Evolutionary conservation across 306 rosid species (phyloP), one percentile per base, ranked within the genome.

Genomic region (Chamaecrista fasciculata): DNA sequence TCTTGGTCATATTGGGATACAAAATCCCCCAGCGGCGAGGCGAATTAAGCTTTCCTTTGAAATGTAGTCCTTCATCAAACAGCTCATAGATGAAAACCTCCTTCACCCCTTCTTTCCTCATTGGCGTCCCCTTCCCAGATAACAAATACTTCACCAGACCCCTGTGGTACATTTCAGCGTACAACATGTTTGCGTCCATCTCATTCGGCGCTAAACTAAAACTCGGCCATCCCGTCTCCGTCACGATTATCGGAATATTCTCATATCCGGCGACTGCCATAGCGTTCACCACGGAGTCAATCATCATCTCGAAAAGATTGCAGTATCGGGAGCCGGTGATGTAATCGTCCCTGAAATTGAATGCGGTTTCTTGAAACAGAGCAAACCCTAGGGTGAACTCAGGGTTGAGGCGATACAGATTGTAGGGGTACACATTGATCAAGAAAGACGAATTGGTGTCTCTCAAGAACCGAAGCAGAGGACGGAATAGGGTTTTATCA

Each of bases 221-320:
- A 70, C 91, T 88, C 5, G 96, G 98, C 98, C 98, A 93, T 20
- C 97, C 97, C 0, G 98, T 90, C 78, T 90, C 98, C 0, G 96
- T 80, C 5, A 93, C 98, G 0, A 90, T 25, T 1, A 93, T 8
- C 2, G 91, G 96, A 2, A 93, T 71, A 2, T 70, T 79, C 80
- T 81, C 86, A 69, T 82, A 69, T 0, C 97, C 98, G 0, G 85
- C 82, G 51, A 81, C 78, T 0, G 89, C 87, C 87, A 90, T 86
- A 2, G 98, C 90, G n/a, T 77, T 60, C 2, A 83, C 72, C 29
- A 86, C 90, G 0, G 94, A 88, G 19, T 90, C 97, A 0, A 88
- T 81, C 98, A 93, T 93, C 57, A 87, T 70, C 26, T 90, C 98
- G 46, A 93, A 93, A 21, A 93, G 88, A 55, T 90, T 93, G 31